phyloP scores from a whole-genome alignment of 768 basidiomycete species.

The Strobilomyces echinocephalus region DNA sequence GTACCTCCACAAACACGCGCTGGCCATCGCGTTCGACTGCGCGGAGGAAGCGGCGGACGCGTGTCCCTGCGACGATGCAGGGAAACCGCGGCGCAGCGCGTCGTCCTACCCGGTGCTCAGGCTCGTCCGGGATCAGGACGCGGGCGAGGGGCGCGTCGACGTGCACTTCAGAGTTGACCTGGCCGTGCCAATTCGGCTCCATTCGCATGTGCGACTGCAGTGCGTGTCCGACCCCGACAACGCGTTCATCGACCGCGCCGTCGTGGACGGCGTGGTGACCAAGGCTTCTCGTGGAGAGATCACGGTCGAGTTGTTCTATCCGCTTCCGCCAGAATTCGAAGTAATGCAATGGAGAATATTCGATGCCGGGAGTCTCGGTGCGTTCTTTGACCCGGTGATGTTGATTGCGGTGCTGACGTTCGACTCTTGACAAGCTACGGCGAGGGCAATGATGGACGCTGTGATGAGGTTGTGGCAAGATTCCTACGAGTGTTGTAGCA shows the following conservation, averaged over 20 bases:
- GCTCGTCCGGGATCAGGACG: constrained; percentile 20
- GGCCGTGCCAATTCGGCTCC: constrained; percentile 46
- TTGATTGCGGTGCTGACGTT: constrained; percentile 3
- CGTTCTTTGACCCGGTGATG: constrained; percentile 10
- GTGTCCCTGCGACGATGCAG: constrained; percentile 63
- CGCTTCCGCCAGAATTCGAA: constrained; percentile 56
- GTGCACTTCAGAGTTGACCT: constrained; percentile 56
- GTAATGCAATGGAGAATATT: constrained; percentile 64
- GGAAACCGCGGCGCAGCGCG: constrained; percentile 41
- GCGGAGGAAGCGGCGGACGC: constrained; percentile 64
- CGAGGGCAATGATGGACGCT: constrained; percentile 63
- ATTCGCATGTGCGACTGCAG: constrained; percentile 61
- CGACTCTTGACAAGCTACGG: constrained; percentile 41
- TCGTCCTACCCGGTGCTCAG: constrained; percentile 31
- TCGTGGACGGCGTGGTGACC: constrained; percentile 59
- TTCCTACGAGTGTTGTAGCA: constrained; percentile 42
- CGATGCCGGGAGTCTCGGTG: constrained; percentile 56
- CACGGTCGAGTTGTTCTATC: constrained; percentile 49
- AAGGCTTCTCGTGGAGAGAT: constrained; percentile 50
- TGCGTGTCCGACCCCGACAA: constrained; percentile 54
- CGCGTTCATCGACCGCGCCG: constrained; percentile 39
- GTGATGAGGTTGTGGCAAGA: constrained; percentile 44
- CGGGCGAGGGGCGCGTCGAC: constrained; percentile 35
- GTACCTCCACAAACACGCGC: constrained; percentile 54
- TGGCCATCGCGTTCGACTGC: constrained; percentile 57